These are phyloP conservation scores for Porphyrellus cyaneotinctus DNA, from an alignment of 768 basidiomycete genomes.

Conservation along the genomic window DNA sequence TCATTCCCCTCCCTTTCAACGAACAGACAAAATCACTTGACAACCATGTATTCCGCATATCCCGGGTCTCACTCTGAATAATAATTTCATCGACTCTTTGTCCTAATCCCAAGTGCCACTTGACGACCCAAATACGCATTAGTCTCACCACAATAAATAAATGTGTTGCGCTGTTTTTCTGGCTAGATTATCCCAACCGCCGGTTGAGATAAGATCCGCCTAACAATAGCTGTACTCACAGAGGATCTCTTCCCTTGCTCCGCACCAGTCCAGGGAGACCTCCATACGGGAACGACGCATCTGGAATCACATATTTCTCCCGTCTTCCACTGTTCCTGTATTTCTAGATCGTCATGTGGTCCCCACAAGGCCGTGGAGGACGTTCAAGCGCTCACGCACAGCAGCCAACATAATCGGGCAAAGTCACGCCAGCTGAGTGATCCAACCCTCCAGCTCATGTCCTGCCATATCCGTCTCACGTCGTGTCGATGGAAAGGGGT, in stretches of 20 bases:
- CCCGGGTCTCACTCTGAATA: background rate
- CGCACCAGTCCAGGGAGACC: constrained; percentile 7
- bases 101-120: background rate
- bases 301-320: background rate
- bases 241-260: constrained; percentile 17
- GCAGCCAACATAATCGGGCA: constrained; percentile 1
- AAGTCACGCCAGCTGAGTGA: background rate
- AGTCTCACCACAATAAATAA: too few species aligned
- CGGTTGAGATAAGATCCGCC: constrained; percentile 22
- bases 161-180: background rate
- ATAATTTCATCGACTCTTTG: background rate
- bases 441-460: background rate
- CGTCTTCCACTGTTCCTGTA: background rate
- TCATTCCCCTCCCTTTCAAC: background rate
- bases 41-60: too few species aligned
- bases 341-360: constrained; percentile 6
- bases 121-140: too few species aligned
- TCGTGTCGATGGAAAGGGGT: constrained; percentile 18
- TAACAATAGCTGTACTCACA: constrained; percentile 14
- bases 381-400: background rate
- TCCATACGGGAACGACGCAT: constrained; percentile 2
- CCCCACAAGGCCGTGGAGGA: constrained; percentile 5
- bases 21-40: background rate
- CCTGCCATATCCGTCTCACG: constrained; percentile 14
- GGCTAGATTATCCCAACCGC: constrained; percentile 6